Evolutionary conservation across 2,329 filamentous ascomycete genomes (phyloP), one percentile per base, ranked within the genome.

Genomic region (Nemania diffusa): DNA sequence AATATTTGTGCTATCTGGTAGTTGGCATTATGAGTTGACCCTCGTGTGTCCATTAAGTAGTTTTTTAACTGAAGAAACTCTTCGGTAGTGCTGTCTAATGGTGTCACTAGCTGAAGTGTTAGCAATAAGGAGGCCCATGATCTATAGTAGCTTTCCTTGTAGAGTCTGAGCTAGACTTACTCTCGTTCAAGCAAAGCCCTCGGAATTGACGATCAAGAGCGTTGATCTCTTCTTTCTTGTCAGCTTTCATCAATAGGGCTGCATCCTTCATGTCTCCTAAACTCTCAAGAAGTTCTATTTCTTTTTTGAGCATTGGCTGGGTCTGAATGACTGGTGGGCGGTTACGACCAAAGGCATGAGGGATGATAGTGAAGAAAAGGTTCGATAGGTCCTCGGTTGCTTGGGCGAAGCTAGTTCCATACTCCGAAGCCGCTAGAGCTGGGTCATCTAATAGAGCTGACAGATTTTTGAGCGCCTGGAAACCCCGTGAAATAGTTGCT

Each of bases 251-350:
- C 75, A 97, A 91, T 27, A 90, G 86, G 24, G 89, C 87, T 1
- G 92, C 90, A 67, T 92, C 90, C 79, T 94, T 94, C 92, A 97
- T 95, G 74, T 96, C 92, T 1, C 89, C 90, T 76, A 97, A 81
- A 68, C 89, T 92, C 74, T 97, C 92, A 0, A 97, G 86, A 71
- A 97, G 84, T 51, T 92, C 91, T 72, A 95, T 86, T 79, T 97
- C 93, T 73, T 81, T 85, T 80, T 94, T 93, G 73, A 97, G 85
- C 71, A 85, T 79, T 1, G 72, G 71, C 22, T 86, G 76, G 44
- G 81, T 81, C 37, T 78, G 77, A 73, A 97, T 91, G 71, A 94
- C 75, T 0, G 92, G 91, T 0, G 93, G 92, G 0, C 90, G 84
- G 51, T 87, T 87, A 34, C 92, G 90, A 8, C 93, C 92, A 78